phyloP scores from a whole-genome alignment of 768 basidiomycete species.

The Baorangia bicolor region DNA sequence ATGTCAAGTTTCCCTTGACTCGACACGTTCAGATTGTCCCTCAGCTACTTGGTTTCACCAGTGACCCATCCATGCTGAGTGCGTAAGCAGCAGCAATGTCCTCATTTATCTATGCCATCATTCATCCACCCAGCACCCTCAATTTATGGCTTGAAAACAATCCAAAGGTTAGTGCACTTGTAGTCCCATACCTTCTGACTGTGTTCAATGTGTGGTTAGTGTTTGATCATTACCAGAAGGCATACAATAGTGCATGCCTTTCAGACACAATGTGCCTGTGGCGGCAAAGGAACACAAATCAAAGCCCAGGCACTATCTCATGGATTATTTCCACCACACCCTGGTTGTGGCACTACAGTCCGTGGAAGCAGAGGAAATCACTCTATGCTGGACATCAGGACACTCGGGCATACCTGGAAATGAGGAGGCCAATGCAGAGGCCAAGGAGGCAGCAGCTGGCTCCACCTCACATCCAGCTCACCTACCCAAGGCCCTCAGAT shows the following conservation, averaged over 20 bases:
- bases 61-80: neutral
- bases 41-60: neutral
- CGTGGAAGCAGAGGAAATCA: too few relatives aligned
- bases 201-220: conserved; percentile 80
- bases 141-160: conserved; percentile 49
- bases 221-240: conserved; percentile 68
- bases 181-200: conserved; percentile 64
- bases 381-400: too few relatives aligned
- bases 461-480: too few relatives aligned
- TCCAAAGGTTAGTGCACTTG: conserved; percentile 48
- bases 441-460: too few relatives aligned
- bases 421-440: too few relatives aligned
- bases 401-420: too few relatives aligned
- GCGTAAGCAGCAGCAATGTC: conserved; percentile 23
- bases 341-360: too few relatives aligned
- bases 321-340: too few relatives aligned
- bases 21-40: conserved; percentile 8
- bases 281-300: too few relatives aligned
- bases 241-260: conserved; percentile 74
- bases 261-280: conserved; percentile 56
- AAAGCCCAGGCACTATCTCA: too few relatives aligned
- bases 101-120: conserved; percentile 35
- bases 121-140: conserved; percentile 54
- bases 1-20: conserved; percentile 3
- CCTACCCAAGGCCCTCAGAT: too few relatives aligned